Evolutionary conservation across 2,329 filamentous ascomycete genomes (phyloP), one percentile per base, ranked within the genome.

Genomic region (Talaromyces sp.): DNA sequence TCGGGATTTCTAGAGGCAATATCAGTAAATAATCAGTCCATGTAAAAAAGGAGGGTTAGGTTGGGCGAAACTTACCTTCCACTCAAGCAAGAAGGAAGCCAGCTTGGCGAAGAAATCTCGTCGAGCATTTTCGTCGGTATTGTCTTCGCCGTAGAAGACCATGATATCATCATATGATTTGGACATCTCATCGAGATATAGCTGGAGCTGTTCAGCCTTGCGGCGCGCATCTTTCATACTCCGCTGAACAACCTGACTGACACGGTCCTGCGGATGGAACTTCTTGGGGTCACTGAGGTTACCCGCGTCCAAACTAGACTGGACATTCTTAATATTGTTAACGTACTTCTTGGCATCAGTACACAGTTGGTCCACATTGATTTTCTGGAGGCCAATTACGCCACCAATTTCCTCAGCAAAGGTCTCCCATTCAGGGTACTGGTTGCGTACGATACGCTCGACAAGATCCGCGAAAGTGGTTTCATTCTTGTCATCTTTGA

Each of bases 401-500:
- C 88, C 88, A 19, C 76, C 76, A 62, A 99, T 96, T 67, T 99
- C 93, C 9, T 90, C 85, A 16, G 85, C 80, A 72, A 97, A 97
- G 30, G 82, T 82, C 73, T 97, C 92, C 90, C 92, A 97, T 72
- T 97, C 90, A 2, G 93, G 89, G 63, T 97, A 99, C 70, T 97
- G 93, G 69, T 91, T 94, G 60, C 94, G 89, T 52, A 97, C 93
- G 63, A 97, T 96, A 63, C 93, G 89, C 75, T 99, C 94, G 39
- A 99, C 91, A 39, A 97, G 83, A 73, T 99, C 94, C 51, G 93
- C 91, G 69, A 99, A 88, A 0, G 91, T 97, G 1, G 91, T 93
- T 73, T 97, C 89, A 73, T 99, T 99, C 82, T 97, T 97, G 78
- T 96, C 91, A 70, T 99, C 94, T 77, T 99, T 99, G 68, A 97